phyloP scores from a whole-genome alignment of 495 filamentous ascomycete genomes.

The Pseudoneurospora amorphoporcata region DNA sequence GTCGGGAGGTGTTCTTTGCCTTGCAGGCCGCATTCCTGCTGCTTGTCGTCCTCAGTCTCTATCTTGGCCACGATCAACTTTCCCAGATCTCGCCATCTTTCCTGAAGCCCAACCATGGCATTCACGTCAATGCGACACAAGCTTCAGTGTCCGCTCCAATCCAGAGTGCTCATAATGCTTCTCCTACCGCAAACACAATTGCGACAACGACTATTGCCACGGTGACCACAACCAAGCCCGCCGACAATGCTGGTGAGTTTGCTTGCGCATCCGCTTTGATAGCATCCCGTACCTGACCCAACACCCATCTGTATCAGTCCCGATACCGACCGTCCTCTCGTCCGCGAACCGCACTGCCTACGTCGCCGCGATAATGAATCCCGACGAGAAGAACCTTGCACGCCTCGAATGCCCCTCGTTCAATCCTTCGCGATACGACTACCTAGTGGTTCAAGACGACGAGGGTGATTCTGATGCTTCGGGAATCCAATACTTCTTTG shows the following conservation, averaged over 20 bases:
- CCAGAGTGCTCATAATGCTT: not conserved
- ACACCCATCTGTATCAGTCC: not conserved
- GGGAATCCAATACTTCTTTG: conserved; percentile 33
- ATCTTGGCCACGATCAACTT: not conserved
- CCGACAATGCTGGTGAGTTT: not conserved
- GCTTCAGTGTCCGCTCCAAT: not conserved
- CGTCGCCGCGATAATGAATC: not conserved
- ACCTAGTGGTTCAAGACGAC: not conserved
- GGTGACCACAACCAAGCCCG: not conserved
- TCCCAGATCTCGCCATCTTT: not conserved
- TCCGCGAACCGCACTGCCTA: not conserved
- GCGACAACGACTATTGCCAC: not conserved
- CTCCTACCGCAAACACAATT: not conserved
- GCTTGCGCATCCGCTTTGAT: not conserved
- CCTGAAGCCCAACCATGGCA: not conserved
- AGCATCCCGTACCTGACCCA: not conserved
- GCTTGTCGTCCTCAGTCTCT: not conserved
- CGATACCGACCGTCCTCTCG: not conserved
- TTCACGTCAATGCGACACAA: not conserved
- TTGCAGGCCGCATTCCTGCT: not conserved
- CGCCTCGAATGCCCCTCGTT: conserved; percentile 2
- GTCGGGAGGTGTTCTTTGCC: not conserved
- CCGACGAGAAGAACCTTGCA: not conserved
- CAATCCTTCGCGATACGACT: not conserved
- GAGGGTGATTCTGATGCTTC: not conserved